Conservation (phyloP, 1,139 yeast species). For the Taiozyma sp. region DNA sequence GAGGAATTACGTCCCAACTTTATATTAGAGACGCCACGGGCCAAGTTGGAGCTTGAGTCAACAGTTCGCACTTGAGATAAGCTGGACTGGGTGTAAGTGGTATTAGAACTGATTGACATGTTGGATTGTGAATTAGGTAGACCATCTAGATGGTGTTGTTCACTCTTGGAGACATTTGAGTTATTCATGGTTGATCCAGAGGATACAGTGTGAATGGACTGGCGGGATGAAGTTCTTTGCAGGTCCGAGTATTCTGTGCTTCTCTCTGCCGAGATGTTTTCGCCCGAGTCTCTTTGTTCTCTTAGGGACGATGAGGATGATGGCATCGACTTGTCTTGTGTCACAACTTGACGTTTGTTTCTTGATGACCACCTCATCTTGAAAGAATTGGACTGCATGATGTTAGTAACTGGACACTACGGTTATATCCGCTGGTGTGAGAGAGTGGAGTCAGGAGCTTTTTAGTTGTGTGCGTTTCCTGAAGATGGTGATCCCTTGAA, state of each 20-base stretch:
- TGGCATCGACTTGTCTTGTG: constrained; percentile 9
- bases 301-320: neutral
- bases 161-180: neutral
- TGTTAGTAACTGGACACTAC: neutral
- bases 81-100: neutral
- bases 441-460: neutral
- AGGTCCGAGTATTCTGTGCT: neutral
- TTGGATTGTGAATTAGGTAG: neutral
- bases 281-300: neutral
- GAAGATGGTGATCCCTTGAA: too few species aligned
- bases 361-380: constrained; percentile 24
- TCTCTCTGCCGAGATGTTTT: neutral
- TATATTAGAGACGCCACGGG: neutral
- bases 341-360: constrained; percentile 25
- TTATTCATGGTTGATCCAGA: neutral
- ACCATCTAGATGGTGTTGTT: neutral
- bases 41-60: neutral
- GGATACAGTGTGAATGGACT: neutral
- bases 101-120: neutral
- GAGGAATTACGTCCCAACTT: neutral
- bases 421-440: neutral
- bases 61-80: neutral
- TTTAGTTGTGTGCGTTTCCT: too few species aligned
- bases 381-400: neutral
- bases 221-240: neutral